A percentile compares a stretch with the other conserved stretches of the same genome.
These are phyloP conservation scores for Aspergillus flavus DNA, from an alignment of 2,329 filamentous ascomycete species.

Conservation along the genomic window DNA sequence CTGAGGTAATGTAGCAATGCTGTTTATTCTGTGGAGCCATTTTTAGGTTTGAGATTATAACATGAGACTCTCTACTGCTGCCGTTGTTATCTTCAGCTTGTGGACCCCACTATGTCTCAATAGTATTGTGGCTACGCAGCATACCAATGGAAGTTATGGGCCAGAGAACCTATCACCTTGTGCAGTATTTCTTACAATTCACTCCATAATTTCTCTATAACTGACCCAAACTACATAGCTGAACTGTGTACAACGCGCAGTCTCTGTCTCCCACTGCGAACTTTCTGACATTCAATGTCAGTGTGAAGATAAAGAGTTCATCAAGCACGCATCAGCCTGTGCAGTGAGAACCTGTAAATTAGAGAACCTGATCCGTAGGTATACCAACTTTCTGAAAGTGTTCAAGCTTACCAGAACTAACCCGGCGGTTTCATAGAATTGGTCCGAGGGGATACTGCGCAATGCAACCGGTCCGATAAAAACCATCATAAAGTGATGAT, in stretches of 20 bases:
- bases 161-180: neutral
- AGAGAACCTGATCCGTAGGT: neutral
- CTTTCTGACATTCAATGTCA: neutral
- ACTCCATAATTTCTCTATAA: neutral
- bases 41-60: neutral
- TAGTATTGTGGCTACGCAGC: neutral
- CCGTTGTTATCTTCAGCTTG: neutral
- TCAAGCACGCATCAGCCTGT: neutral
- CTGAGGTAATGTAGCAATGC: neutral
- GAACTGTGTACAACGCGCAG: neutral
- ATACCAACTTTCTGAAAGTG: neutral
- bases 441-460: neutral
- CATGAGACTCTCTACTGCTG: neutral
- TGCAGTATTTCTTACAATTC: neutral
- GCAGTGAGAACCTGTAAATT: neutral
- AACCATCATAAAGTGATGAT: neutral
- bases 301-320: neutral
- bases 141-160: neutral
- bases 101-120: neutral
- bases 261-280: neutral
- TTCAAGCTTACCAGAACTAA: neutral
- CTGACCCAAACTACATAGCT: neutral
- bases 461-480: neutral
- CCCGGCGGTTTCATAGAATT: neutral
- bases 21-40: neutral